A percentile compares a stretch with the other conserved stretches of the same genome.
phyloP scores from a whole-genome alignment of 2,329 filamentous ascomycete species.

The Colletotrichum kahawae region DNA sequence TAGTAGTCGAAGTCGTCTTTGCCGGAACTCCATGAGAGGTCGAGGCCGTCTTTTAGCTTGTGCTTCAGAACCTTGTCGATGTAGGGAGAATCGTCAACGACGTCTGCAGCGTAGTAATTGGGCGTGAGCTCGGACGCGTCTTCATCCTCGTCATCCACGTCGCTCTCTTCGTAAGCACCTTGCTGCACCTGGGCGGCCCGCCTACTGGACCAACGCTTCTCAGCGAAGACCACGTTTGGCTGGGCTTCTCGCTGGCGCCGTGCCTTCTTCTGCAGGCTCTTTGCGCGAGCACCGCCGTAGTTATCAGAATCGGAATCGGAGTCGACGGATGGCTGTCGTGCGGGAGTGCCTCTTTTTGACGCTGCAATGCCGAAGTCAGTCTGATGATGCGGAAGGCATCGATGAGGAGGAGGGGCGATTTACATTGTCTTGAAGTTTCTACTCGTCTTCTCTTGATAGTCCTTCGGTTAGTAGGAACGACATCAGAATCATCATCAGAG shows the following conservation, averaged over 20 bases:
- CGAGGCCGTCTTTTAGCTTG: conserved; percentile 72
- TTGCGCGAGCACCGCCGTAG: conserved; percentile 78
- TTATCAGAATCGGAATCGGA: conserved; percentile 72
- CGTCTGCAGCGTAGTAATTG: conserved; percentile 68
- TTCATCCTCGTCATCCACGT: conserved; percentile 68
- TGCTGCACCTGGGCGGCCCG: conserved; percentile 75
- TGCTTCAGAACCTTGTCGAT: conserved; percentile 94
- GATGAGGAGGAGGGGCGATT: conserved; percentile 29
- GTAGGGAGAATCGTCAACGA: conserved; percentile 80
- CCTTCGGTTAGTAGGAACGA: conserved; percentile 60
- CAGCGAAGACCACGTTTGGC: conserved; percentile 69
- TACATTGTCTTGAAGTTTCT: conserved; percentile 68
- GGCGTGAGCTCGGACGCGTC: conserved; percentile 67
- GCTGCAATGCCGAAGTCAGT: conserved; percentile 41
- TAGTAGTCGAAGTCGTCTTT: conserved; percentile 85
- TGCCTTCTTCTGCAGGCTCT: conserved; percentile 75
- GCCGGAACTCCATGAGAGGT: conserved; percentile 60
- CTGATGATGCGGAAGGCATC: neutral
- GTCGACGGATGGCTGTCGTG: conserved; percentile 57
- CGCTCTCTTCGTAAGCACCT: conserved; percentile 70
- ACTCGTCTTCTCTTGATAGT: conserved; percentile 73
- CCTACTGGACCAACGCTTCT: conserved; percentile 91
- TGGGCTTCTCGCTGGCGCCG: conserved; percentile 74
- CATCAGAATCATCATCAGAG: conserved; percentile 79
- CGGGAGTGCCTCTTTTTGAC: conserved; percentile 65